Base-by-base conservation (phyloP, 164 flowering plant species). In the Echeveria elegans region DNA sequence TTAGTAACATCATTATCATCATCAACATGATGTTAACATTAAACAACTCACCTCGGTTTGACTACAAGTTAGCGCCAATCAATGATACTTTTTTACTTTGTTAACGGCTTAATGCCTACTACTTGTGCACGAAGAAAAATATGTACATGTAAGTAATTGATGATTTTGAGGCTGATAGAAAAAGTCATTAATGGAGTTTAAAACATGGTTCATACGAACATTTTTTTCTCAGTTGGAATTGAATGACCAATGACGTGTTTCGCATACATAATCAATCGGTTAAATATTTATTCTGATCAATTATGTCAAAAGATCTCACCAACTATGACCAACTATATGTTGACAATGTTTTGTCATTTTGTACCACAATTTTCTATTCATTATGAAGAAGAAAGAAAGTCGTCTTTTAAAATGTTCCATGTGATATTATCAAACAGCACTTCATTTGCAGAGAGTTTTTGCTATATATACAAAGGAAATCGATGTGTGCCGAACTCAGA, bases 171-270 rank as follows among this genome's bases (percentile, higher is more conserved):
- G 14, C 19, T 1, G 14, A 43, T 43, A 11, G 8, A 43, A 4
- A 34, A 2, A 43, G 48, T n/a, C n/a, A n/a, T n/a, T n/a, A n/a
- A n/a, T n/a, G n/a, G n/a, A n/a, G n/a, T n/a, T n/a, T n/a, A n/a
- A n/a, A n/a, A n/a, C n/a, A n/a, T n/a, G n/a, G n/a, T n/a, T n/a
- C n/a, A 43, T 43, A 16, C 2, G 48, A 5, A 43, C 2, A 43
- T 43, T 34, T 45, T 45, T 45, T 45, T n/a, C 5, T 45, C 26
- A 50, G 21, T 50, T 24, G 50, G 56, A 50, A 50, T 23, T 50
- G 56, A 50, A 23, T n/a, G 56, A 23, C 56, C 56, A 50, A 50
- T 50, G 21, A 50, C 56, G 56, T 50, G 56, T 50, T 50, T 50
- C 28, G 2, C 56, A 21, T 9, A 21, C 5, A 1, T 43, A 11